These are phyloP conservation scores for Neurospora sp. DNA, from an alignment of 495 filamentous ascomycete species.

Conservation along the genomic window DNA sequence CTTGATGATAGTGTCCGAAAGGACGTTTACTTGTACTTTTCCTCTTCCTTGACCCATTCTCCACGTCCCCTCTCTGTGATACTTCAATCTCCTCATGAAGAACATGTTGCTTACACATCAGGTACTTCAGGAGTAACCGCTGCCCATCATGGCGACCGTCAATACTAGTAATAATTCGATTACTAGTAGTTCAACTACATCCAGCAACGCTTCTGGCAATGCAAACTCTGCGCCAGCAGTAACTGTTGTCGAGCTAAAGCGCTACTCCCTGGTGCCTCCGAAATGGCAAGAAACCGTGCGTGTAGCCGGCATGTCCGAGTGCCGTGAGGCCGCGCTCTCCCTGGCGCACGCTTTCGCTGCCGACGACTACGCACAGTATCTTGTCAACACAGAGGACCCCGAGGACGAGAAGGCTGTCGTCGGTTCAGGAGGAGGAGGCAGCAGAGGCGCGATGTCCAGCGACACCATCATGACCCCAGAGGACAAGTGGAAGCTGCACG, in stretches of 20 bases:
- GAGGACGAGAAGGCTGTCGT: constrained; percentile 17
- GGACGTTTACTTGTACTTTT: neutral
- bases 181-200: constrained; percentile 6
- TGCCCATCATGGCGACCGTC: constrained; percentile 27
- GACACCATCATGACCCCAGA: constrained; percentile 23
- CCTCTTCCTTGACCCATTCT: neutral
- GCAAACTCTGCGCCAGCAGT: neutral
- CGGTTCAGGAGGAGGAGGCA: constrained; percentile 12
- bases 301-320: constrained; percentile 48
- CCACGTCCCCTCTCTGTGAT: neutral
- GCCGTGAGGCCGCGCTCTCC: constrained; percentile 53
- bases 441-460: neutral
- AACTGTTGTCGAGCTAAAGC: constrained; percentile 29
- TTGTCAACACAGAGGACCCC: constrained; percentile 56
- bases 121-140: neutral
- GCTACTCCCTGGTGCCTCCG: constrained; percentile 38
- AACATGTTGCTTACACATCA: neutral
- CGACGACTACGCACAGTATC: constrained; percentile 64
- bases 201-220: neutral
- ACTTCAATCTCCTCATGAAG: neutral
- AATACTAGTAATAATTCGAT: constrained; percentile 13
- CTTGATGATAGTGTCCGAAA: neutral
- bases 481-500: constrained; percentile 63
- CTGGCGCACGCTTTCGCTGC: constrained; percentile 68
- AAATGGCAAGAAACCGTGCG: constrained; percentile 45